Conservation (phyloP, 176 grass and related monocot species). For the Triticum urartu region DNA sequence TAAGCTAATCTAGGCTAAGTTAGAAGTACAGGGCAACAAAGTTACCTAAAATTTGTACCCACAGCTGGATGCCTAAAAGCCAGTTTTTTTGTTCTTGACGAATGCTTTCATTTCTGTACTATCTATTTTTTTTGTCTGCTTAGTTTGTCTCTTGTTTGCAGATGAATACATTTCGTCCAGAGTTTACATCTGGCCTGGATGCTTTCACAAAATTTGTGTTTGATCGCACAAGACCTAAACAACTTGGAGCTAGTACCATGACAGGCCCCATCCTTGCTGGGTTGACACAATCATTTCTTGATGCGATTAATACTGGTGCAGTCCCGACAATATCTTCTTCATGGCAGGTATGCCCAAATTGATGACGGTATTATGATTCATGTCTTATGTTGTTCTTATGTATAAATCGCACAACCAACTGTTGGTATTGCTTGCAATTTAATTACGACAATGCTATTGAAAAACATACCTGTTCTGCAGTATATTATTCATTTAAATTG, state of each 20-base stretch:
- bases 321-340: slow-evolving; percentile 93
- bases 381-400: background rate
- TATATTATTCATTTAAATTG: background rate
- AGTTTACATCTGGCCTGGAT: slow-evolving; percentile 89
- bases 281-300: slow-evolving; percentile 92
- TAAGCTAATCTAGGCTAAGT: background rate
- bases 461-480: background rate
- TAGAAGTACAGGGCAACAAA: background rate
- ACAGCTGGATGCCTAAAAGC: background rate
- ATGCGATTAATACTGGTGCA: slow-evolving; percentile 92
- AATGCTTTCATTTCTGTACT: background rate
- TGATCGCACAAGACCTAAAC: slow-evolving; percentile 90
- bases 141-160: slow-evolving; percentile 40
- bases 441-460: background rate
- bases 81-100: background rate
- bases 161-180: slow-evolving; percentile 74
- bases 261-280: slow-evolving; percentile 93
- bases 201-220: slow-evolving; percentile 89
- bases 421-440: background rate
- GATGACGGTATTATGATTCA: background rate
- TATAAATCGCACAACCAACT: background rate
- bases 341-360: slow-evolving; percentile 65
- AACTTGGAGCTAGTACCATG: slow-evolving; percentile 92
- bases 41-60: background rate
- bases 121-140: slow-evolving; percentile 10